Percentiles rank a stretch among this genome's conserved stretches.
Evolutionary conservation across 345 rosid genomes (phyloP).

Genomic region (Conringia planisiliqua): DNA sequence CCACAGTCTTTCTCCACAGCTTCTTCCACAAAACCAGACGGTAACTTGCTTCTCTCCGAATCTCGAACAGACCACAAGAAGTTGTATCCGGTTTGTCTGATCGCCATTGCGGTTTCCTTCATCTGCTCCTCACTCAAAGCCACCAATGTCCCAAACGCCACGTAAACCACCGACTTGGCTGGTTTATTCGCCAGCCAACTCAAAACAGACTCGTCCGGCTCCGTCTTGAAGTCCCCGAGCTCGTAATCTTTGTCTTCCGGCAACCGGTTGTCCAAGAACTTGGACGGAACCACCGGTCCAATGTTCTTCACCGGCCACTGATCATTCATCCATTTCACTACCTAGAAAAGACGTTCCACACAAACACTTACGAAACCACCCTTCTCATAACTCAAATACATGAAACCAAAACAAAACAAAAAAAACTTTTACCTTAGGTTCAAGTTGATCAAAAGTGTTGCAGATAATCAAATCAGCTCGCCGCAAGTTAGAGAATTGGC

Average conservation of each 20-base stretch:
- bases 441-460: slow-evolving; percentile 46
- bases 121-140: slow-evolving; percentile 46
- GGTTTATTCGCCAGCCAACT: slow-evolving; percentile 50
- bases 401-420: not conserved
- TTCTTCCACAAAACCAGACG: slow-evolving; percentile 34
- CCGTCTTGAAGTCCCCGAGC: slow-evolving; percentile 41
- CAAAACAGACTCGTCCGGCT: slow-evolving; percentile 28
- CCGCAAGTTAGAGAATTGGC: slow-evolving; percentile 38
- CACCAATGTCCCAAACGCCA: slow-evolving; percentile 57
- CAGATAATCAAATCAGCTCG: slow-evolving; percentile 42
- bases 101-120: slow-evolving; percentile 47
- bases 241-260: slow-evolving; percentile 54
- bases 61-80: slow-evolving; percentile 66
- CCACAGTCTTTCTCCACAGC: slow-evolving; percentile 34
- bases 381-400: not conserved
- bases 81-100: slow-evolving; percentile 32
- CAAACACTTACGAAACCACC: not conserved
- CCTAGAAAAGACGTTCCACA: slow-evolving; percentile 21
- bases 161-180: slow-evolving; percentile 43
- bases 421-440: slow-evolving; percentile 41
- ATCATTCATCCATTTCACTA: slow-evolving; percentile 42
- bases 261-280: slow-evolving; percentile 47
- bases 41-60: slow-evolving; percentile 46
- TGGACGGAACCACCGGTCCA: slow-evolving; percentile 57
- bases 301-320: slow-evolving; percentile 42